phyloP scores from a whole-genome alignment of 1,284 basidiomycete genomes.

The Puccinia triticina region DNA sequence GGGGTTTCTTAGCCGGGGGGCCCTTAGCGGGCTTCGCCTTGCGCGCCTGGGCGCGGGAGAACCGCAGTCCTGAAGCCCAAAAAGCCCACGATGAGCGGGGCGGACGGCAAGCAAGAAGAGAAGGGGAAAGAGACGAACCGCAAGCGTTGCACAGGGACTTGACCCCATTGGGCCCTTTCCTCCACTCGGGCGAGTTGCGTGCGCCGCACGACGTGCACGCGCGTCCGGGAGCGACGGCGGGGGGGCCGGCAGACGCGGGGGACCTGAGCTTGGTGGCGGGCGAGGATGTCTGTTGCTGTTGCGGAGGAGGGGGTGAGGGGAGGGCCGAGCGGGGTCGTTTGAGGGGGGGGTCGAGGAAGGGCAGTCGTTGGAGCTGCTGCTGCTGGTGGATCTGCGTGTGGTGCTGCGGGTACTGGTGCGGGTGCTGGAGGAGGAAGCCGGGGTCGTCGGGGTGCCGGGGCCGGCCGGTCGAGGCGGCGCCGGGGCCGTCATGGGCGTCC shows the following conservation, averaged over 20 bases:
- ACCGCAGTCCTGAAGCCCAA: constrained; percentile 23
- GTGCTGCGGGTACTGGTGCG: no score
- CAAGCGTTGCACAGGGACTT: constrained; percentile 45
- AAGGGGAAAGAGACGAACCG: constrained; percentile 15
- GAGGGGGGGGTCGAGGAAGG: neutral
- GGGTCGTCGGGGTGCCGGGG: neutral
- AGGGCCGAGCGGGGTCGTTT: neutral
- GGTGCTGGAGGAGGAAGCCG: no score
- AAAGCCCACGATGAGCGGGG: neutral
- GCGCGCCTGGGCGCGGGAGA: constrained; percentile 40
- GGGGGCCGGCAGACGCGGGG: neutral
- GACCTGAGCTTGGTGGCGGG: no score
- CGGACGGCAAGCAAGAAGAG: neutral
- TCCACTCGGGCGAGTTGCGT: constrained; percentile 42
- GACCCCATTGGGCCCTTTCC: constrained; percentile 42
- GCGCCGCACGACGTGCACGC: constrained; percentile 38
- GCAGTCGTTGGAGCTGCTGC: neutral
- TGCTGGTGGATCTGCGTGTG: neutral
- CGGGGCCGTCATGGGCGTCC: no score
- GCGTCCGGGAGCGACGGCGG: neutral
- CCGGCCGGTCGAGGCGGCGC: no score
- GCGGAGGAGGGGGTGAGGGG: neutral
- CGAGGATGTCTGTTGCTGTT: neutral
- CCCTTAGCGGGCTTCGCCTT: no score
- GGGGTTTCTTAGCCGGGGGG: no score